phyloP scores from a whole-genome alignment of 1,284 basidiomycete genomes.

The Cystobasidium sp. region DNA sequence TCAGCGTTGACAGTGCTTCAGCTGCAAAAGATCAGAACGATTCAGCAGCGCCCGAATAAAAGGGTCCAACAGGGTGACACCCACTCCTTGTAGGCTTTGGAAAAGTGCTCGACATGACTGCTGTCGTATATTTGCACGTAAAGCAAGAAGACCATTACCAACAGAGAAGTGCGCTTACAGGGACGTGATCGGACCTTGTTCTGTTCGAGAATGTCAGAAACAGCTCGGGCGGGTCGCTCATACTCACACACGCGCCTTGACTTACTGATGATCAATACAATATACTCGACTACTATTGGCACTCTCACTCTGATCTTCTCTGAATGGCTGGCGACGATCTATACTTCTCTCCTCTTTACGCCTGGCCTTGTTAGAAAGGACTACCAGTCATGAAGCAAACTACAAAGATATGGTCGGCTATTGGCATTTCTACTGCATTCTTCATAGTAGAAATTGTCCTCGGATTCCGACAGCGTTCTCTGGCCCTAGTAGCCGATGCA shows the following conservation, averaged over 20 bases:
- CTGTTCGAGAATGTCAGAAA: too few species aligned
- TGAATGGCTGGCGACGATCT: too few species aligned
- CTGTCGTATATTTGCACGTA: not conserved
- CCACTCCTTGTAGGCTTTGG: not conserved
- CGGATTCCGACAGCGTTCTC: conserved; percentile 42
- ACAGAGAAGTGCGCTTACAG: too few species aligned
- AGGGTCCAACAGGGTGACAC: not conserved
- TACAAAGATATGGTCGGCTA: conserved; percentile 27
- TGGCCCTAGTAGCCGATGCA: conserved; percentile 46
- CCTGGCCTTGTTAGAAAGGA: too few species aligned
- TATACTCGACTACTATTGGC: too few species aligned
- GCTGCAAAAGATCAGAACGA: not conserved
- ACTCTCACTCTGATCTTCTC: too few species aligned
- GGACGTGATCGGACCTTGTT: too few species aligned
- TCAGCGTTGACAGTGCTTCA: conserved; percentile 23
- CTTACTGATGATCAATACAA: too few species aligned
- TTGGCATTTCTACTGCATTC: conserved; percentile 29
- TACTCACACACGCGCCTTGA: too few species aligned
- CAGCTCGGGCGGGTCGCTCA: too few species aligned
- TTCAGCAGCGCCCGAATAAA: not conserved
- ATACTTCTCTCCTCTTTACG: not conserved
- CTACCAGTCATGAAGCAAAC: conserved; percentile 39
- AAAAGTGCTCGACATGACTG: not conserved
- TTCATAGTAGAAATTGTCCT: conserved; percentile 40
- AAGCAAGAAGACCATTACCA: too few species aligned